Base-by-base conservation (phyloP, 495 filamentous ascomycete genomes). In the Penicillium dipodomyicola region DNA sequence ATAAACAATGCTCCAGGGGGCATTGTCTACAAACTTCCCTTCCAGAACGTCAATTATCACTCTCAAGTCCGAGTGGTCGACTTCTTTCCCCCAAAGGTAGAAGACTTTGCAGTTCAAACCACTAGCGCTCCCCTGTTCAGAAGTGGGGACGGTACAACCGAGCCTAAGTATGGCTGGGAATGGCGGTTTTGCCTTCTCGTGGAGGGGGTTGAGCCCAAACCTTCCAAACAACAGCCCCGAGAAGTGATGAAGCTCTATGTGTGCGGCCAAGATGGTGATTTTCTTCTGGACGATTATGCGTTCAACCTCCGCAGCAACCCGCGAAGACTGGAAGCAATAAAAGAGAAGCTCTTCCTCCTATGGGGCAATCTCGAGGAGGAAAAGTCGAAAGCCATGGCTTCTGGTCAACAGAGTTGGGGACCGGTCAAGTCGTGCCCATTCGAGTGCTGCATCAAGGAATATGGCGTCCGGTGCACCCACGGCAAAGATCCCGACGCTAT, bases 351-450 rank as follows among this genome's bases (percentile, higher is more conserved):
- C 15, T 92, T 85, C 68, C 73, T 82, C 30, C 77, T 97, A 8
- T 97, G 93, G 92, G 93, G 93, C 4, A 80, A 95, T 56, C 80
- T 97, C 7, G 86, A 90, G 67, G 91, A 96, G 65, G 57, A 65
- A 44, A 90, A 88, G 58, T 30, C 35, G 5, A 52, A 51, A 43
- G 49, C 49, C 19, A 52, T 59, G 49, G 23, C 50, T 43, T 46
- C 67, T 33, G 57, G 51, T 22, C 27, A 49, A 22, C 11, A 59
- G 54, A 17, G 45, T 19, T 66, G 51, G 64, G 59, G 17, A 30
- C 51, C 14, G 15, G 57, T 39, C n/a, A 51, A 51, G 3, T 68
- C 60, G 5, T 41, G 67, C 23, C 72, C 75, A 19, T 72, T 78
- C 37, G 59, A 43, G 9, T 80, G 75, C 46, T 72, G 73, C 49